Evolutionary conservation across 176 grass and related monocot species (phyloP), one percentile per base, ranked within the genome.

Genomic region (Aegilops tauschii): DNA sequence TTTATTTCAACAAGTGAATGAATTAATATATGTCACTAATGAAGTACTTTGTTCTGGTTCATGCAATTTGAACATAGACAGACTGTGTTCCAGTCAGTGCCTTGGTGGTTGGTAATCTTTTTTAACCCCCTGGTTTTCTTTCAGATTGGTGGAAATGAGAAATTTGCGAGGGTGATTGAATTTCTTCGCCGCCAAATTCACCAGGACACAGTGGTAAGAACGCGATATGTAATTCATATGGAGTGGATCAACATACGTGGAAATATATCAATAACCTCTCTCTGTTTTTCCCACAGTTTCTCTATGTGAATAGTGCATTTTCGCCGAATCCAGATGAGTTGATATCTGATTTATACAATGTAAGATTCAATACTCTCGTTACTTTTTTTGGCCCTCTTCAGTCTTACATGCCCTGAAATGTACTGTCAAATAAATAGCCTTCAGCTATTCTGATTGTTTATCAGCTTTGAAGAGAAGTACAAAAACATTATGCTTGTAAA

Each of bases 131-230:
- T 78, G 25, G 12, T 65, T 1, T 18, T 8, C 74, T 31, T 47
- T 84, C 79, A 97, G 94, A 89, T 97, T 82, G 80, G 88, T 85
- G 94, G 90, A 85, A 96, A 72, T 12, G 92, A 92, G 79, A 93
- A 92, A 80, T 93, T 96, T 47, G 54, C 82, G 34, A 92, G 93
- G 69, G 86, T 93, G 36, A 90, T 92, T 78, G 89, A 93, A 69
- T 93, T 96, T 86, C 73, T 90, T 83, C 78, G 87, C 37, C 78
- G 91, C 13, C 91, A 93, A 56, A 92, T 96, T 86, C 91, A 92
- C 80, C 85, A 90, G 40, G 94, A 96, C 32, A 96, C 94, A 66
- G 59, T 92, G 89, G 87, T 96, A 91, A 35, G 5, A 50, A 77
- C 64, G 25, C 21, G 50, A 0, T 79, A 70, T 66, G 23, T 17